Percentiles rank a stretch among this genome's conserved stretches.
phyloP scores from a whole-genome alignment of 169 alveolate genomes.

The Babesia bovis region DNA sequence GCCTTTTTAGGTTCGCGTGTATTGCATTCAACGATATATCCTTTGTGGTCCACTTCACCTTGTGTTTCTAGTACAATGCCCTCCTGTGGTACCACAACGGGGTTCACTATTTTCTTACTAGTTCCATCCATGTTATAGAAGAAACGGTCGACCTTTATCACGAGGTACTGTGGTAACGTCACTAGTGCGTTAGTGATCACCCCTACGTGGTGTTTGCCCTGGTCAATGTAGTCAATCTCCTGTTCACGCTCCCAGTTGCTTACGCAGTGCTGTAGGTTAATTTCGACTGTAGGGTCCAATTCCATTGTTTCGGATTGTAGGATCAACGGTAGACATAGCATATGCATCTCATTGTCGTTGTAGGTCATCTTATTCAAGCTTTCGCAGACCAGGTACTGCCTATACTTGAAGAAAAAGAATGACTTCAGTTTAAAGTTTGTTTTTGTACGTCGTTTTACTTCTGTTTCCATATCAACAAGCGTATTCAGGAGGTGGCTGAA shows the following conservation, averaged over 20 bases:
- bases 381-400: conserved; percentile 44
- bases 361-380: conserved; percentile 37
- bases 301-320: not conserved
- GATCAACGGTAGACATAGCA: conserved; percentile 34
- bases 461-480: conserved; percentile 14
- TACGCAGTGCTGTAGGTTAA: conserved; percentile 36
- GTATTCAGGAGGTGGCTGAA: conserved; percentile 28
- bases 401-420: conserved; percentile 15
- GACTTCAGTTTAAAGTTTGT: not conserved
- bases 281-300: not conserved
- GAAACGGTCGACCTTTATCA: conserved; percentile 67
- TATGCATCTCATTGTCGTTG: conserved; percentile 47
- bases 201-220: conserved; percentile 26
- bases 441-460: conserved; percentile 23
- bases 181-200: conserved; percentile 28
- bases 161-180: conserved; percentile 60
- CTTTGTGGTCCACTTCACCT: conserved; percentile 58
- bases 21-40: conserved; percentile 57
- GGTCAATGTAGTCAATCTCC: conserved; percentile 37
- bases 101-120: conserved; percentile 64
- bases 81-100: conserved; percentile 44
- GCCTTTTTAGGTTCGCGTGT: conserved; percentile 23
- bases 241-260: conserved; percentile 33
- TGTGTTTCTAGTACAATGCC: conserved; percentile 70
- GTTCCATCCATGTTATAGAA: conserved; percentile 72